Evolutionary conservation across 164 flowering plant species (phyloP).

Genomic region (Liquidambar formosana): DNA sequence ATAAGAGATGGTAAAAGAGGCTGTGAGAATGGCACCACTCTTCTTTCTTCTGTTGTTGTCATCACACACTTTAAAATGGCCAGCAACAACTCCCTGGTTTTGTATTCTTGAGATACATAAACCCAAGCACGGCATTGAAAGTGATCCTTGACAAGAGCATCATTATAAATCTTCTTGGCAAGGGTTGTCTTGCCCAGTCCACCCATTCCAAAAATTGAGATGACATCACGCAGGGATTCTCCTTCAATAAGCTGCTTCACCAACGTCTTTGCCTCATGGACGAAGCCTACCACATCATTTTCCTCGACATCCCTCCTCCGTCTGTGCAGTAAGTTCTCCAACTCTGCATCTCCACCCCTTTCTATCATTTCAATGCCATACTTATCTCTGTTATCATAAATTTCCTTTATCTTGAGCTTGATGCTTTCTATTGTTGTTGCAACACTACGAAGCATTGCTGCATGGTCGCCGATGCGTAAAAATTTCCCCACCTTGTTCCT

Average conservation of each 20-base stretch:
- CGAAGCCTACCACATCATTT: background rate
- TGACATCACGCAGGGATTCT: background rate
- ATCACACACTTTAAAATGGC: background rate
- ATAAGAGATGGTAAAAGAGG: too few relatives aligned
- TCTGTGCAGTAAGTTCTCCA: background rate
- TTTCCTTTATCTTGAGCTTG: background rate
- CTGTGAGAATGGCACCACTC: too few relatives aligned
- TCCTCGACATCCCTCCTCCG: background rate
- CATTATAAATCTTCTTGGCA: conserved; percentile 14
- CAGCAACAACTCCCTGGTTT: background rate
- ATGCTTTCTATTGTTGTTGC: background rate
- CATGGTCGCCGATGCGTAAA: background rate
- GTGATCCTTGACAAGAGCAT: background rate
- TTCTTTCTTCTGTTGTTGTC: too few relatives aligned
- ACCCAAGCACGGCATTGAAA: conserved; percentile 19
- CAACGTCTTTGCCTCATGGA: background rate
- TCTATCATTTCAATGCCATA: background rate
- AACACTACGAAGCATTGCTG: background rate
- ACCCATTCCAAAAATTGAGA: conserved; percentile 23
- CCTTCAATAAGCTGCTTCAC: background rate
- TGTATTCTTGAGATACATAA: conserved; percentile 6
- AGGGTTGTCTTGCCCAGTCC: conserved; percentile 29
- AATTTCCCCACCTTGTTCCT: background rate
- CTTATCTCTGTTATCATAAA: background rate
- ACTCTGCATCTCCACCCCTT: background rate